A percentile compares a stretch with the other conserved stretches of the same genome.
Conservation (phyloP, 2,329 filamentous ascomycete genomes). For the Aspergillus ibericus region DNA sequence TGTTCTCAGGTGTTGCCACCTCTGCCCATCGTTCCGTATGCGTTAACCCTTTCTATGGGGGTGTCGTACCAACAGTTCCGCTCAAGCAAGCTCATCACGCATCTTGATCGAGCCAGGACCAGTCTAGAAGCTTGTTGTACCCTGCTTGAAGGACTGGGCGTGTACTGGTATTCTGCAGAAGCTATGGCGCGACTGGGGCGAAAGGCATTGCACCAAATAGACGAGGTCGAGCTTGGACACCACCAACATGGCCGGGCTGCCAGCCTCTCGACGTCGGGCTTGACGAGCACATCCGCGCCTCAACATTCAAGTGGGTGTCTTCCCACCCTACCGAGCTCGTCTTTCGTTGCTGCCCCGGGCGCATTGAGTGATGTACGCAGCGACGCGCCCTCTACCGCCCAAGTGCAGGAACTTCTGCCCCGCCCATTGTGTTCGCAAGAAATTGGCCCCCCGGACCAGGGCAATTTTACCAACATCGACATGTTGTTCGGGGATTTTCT, state of each 20-base stretch:
- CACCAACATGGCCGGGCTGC: slow-evolving; percentile 18
- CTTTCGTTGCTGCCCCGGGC: background rate
- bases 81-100: slow-evolving; percentile 48
- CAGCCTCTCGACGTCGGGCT: background rate
- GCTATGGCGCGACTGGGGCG: slow-evolving; percentile 43
- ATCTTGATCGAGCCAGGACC: slow-evolving; percentile 36
- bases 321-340: background rate
- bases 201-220: slow-evolving; percentile 37
- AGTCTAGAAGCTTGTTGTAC: slow-evolving; percentile 39
- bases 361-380: background rate
- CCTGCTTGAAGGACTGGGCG: slow-evolving; percentile 35
- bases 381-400: background rate
- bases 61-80: slow-evolving; percentile 60
- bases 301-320: background rate
- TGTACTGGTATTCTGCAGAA: slow-evolving; percentile 43
- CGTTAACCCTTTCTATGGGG: slow-evolving; percentile 55
- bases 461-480: slow-evolving; percentile 37
- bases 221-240: slow-evolving; percentile 13
- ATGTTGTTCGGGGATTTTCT: slow-evolving; percentile 37
- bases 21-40: slow-evolving; percentile 57
- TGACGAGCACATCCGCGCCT: background rate
- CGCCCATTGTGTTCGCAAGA: slow-evolving; percentile 46
- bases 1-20: slow-evolving; percentile 50
- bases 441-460: slow-evolving; percentile 44
- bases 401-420: background rate